Percentiles rank a stretch among this genome's conserved stretches.
Conservation (phyloP, 371 early-diverging fungal species). For the Actinomortierella wolfii region DNA sequence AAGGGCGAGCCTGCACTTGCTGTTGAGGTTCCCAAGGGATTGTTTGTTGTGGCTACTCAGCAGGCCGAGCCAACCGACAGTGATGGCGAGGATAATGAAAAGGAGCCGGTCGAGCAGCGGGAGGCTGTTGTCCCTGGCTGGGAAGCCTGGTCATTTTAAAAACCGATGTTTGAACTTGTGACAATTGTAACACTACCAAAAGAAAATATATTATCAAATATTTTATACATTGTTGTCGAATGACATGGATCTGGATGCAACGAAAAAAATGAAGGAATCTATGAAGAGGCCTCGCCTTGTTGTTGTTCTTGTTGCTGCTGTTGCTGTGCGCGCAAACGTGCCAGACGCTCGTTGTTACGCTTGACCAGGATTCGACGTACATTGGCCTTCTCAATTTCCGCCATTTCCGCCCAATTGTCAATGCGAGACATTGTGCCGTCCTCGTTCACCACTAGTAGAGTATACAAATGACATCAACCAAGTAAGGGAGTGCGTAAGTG, state of each 20-base stretch:
- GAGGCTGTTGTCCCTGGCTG: conserved; percentile 28
- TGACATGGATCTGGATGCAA: no score
- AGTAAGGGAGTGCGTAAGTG: no score
- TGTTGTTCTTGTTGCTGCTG: conserved; percentile 1
- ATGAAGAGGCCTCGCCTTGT: no score
- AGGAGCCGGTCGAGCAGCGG: conserved; percentile 5
- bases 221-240: no score
- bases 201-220: no score
- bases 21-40: conserved; percentile 58
- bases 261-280: no score
- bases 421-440: conserved; percentile 76
- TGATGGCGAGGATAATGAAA: conserved; percentile 2
- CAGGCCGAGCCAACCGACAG: conserved; percentile 3
- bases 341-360: conserved; percentile 64
- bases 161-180: no score
- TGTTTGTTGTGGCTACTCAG: conserved; percentile 19
- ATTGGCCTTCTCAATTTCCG: conserved; percentile 66
- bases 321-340: conserved; percentile 45
- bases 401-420: conserved; percentile 76
- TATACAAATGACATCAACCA: not conserved
- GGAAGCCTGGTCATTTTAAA: conserved; percentile 35
- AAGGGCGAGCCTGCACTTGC: conserved; percentile 76
- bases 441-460: conserved; percentile 56
- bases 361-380: conserved; percentile 68
- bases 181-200: no score